phyloP scores from a whole-genome alignment of 306 rosid genomes.

The Astragalus glycyphyllos region DNA sequence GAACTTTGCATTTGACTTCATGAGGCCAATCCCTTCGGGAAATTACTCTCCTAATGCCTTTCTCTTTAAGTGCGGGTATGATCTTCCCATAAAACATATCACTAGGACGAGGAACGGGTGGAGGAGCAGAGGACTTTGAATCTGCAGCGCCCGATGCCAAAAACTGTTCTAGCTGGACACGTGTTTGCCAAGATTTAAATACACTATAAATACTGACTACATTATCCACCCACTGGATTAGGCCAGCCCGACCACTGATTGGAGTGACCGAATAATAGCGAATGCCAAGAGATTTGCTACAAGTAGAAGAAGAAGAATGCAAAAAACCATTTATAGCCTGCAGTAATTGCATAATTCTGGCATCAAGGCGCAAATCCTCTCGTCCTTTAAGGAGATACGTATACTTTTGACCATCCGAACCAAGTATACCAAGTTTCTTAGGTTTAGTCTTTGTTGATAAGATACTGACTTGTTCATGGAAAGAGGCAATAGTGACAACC shows the following conservation, averaged over 20 bases:
- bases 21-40: conserved; percentile 99
- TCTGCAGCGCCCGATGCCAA: conserved; percentile 64
- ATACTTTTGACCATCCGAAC: conserved; percentile 92
- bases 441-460: conserved; percentile 97
- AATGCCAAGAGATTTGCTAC: conserved; percentile 70
- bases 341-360: conserved; percentile 94
- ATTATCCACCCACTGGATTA: conserved; percentile 93
- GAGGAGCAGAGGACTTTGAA: conserved; percentile 74
- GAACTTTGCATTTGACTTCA: conserved; percentile 93
- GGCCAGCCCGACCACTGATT: conserved; percentile 95
- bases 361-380: conserved; percentile 98
- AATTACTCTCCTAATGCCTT: conserved; percentile 97
- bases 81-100: conserved; percentile 99
- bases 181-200: conserved; percentile 95
- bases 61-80: conserved; percentile 98
- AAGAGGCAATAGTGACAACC: conserved; percentile 85
- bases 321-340: conserved; percentile 91
- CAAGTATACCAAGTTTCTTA: conserved; percentile 83
- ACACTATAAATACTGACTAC: conserved; percentile 91
- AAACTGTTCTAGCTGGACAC: conserved; percentile 76
- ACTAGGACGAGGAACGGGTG: conserved; percentile 95
- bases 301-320: conserved; percentile 79
- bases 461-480: conserved; percentile 74
- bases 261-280: conserved; percentile 98
- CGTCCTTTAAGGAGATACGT: conserved; percentile 94